Base-by-base conservation (phyloP, 768 basidiomycete genomes). In the Collybia sordida region DNA sequence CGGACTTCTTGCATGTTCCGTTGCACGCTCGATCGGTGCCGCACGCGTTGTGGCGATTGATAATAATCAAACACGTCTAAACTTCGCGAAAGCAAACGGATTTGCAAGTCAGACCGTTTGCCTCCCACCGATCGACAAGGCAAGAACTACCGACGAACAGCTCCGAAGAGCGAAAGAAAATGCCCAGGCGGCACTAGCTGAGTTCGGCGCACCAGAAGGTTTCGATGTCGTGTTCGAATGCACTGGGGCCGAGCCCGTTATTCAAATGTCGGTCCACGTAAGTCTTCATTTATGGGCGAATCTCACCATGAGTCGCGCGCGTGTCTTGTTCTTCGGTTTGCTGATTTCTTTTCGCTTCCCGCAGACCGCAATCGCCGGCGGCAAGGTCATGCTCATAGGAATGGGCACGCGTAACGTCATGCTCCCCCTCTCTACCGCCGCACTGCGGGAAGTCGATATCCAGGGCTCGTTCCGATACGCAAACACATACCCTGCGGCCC, bases 171-270 rank as follows among this genome's bases (percentile, higher is more conserved):
- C 85, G n/a, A 82, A 81, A 65, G 82, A 84, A 51, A 78, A 68
- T 55, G 73, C 80, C 6, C 66, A 72, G 36, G 61, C 66, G 6
- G 78, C 81, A 5, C 72, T 92, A 50, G 61, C 71, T 42, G 66
- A 74, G 46, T 89, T 91, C 61, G 72, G 68, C 52, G 70, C 77
- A 52, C 73, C 74, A 19, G 85, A 91, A 22, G 96, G 96, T 24
- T 96, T 93, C 69, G 93, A 97, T 66, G 75, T 90, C 62, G 87
- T 98, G 42, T 90, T 95, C 61, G 95, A 98, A 68, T 98, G 95
- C 70, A 94, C 93, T 11, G 95, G 95, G 54, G 93, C 92, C 2
- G 93, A 96, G 67, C 77, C 83, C 28, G 92, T 90, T 63, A 92
- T 96, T 63, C 93, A 96, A 64, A 86, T 91, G 83, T 86, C 90